Evolutionary conservation across 2,329 filamentous ascomycete genomes (phyloP).

Genomic region (Chaetoscypha palmicola): DNA sequence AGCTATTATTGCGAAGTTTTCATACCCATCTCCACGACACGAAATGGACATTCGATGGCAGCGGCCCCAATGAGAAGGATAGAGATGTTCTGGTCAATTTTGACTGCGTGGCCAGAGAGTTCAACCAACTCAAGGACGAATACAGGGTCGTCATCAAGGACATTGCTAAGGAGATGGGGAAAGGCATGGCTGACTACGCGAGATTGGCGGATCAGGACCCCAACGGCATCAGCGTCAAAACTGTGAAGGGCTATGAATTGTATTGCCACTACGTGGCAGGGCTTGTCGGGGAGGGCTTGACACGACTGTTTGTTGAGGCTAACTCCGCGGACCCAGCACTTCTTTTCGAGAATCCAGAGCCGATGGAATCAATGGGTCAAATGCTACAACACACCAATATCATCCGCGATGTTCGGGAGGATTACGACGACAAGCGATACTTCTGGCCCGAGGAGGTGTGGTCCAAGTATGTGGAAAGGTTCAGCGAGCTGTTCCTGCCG

Average conservation of each 20-base stretch:
- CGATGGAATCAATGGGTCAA: conserved; percentile 94
- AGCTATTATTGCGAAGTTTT: conserved; percentile 79
- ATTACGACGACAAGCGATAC: conserved; percentile 75
- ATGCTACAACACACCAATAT: conserved; percentile 99
- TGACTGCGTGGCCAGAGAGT: conserved; percentile 75
- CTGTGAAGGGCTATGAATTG: conserved; percentile 81
- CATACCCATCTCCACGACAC: conserved; percentile 70
- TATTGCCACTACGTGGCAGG: conserved; percentile 99
- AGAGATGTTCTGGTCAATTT: conserved; percentile 88
- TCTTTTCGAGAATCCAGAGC: conserved; percentile 59
- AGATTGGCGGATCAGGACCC: conserved; percentile 74
- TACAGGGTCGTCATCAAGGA: conserved; percentile 87
- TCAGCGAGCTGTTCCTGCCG: conserved; percentile 82
- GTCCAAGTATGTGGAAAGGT: conserved; percentile 86
- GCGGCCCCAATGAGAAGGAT: conserved; percentile 88
- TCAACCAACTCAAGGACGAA: conserved; percentile 76
- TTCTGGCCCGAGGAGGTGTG: conserved; percentile 97
- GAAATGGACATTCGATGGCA: conserved; percentile 84
- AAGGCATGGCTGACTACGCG: conserved; percentile 96
- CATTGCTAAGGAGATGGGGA: conserved; percentile 89
- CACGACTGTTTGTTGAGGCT: conserved; percentile 80
- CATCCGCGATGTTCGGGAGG: conserved; percentile 89
- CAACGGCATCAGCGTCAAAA: conserved; percentile 72
- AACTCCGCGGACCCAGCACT: conserved; percentile 81
- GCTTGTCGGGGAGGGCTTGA: conserved; percentile 87